These are phyloP conservation scores for Barnettozyma sp. DNA, from an alignment of 805 yeast genomes.

Conservation along the genomic window DNA sequence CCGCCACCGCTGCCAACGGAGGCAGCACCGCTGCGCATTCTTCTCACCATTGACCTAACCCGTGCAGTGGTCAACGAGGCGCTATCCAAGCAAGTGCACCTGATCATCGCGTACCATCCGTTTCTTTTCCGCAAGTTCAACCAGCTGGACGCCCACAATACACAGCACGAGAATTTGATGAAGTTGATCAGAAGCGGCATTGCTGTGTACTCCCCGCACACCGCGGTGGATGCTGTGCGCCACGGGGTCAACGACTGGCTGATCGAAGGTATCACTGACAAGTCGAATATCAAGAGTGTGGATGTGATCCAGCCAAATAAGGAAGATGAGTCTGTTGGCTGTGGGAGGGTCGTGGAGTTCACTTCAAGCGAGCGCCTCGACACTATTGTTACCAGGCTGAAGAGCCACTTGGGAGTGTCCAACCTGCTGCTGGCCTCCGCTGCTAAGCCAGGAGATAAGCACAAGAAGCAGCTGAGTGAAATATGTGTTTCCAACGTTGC, in stretches of 20 bases:
- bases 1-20: constrained; percentile 12
- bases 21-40: constrained; percentile 26
- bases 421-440: constrained; percentile 67
- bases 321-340: constrained; percentile 51
- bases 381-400: constrained; percentile 44
- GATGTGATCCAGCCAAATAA: constrained; percentile 39
- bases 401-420: constrained; percentile 42
- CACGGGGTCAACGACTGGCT: constrained; percentile 97
- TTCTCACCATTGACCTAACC: constrained; percentile 83
- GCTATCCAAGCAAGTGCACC: constrained; percentile 39
- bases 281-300: constrained; percentile 20
- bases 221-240: constrained; percentile 86
- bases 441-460: no score
- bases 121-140: constrained; percentile 88
- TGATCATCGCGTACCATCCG: constrained; percentile 88
- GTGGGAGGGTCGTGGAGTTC: constrained; percentile 67
- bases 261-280: constrained; percentile 47
- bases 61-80: constrained; percentile 84
- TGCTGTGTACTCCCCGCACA: constrained; percentile 91
- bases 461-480: constrained; percentile 17
- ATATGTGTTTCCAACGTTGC: constrained; percentile 51
- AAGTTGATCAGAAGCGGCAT: constrained; percentile 69
- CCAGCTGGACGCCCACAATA: constrained; percentile 45
- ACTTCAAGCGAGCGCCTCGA: constrained; percentile 35
- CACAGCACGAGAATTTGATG: constrained; percentile 72